Conservation (phyloP, 306 rosid species). For the Cyclanthera cordifolia region DNA sequence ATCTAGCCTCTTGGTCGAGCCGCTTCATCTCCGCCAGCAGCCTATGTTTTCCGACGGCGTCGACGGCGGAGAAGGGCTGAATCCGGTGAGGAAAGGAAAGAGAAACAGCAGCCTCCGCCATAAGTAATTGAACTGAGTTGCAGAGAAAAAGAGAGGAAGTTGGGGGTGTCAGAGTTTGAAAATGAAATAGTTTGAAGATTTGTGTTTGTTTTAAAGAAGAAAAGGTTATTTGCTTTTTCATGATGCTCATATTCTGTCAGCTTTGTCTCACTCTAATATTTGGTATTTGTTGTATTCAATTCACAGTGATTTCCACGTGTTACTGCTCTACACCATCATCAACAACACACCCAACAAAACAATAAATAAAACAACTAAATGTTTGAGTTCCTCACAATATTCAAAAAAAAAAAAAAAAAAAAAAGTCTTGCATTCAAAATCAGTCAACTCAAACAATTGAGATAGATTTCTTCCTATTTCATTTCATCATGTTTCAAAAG, state of each 20-base stretch:
- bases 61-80: slow-evolving; percentile 49
- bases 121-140: slow-evolving; percentile 33
- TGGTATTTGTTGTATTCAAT: background rate
- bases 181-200: no score
- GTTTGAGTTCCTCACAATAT: no score
- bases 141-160: background rate
- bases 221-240: background rate
- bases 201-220: background rate
- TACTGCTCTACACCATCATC: background rate
- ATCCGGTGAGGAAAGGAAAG: slow-evolving; percentile 42
- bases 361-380: no score
- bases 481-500: no score
- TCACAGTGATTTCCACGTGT: background rate
- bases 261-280: background rate
- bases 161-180: background rate
- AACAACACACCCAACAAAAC: background rate
- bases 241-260: background rate
- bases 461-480: no score
- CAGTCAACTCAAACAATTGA: no score
- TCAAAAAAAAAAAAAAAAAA: no score
- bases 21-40: slow-evolving; percentile 74
- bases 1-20: slow-evolving; percentile 80
- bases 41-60: slow-evolving; percentile 86
- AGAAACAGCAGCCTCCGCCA: slow-evolving; percentile 41
- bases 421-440: no score